A percentile compares a stretch with the other conserved stretches of the same genome.
These are phyloP conservation scores for Flaveria brownii DNA, from an alignment of 129 eudicot genomes.

Conservation along the genomic window DNA sequence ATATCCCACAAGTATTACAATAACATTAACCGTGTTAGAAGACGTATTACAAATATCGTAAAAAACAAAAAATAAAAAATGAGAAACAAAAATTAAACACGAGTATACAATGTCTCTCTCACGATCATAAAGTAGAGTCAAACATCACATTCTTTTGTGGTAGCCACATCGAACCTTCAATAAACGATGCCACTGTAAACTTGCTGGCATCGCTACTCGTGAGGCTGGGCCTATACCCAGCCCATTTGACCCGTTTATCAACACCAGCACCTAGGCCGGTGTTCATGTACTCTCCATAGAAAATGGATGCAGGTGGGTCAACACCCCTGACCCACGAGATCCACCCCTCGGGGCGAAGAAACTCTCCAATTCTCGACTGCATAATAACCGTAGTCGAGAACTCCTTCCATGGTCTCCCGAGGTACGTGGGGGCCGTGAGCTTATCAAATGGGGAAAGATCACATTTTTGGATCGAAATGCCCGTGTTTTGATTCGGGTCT, in stretches of 20 bases:
- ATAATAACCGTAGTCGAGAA: constrained; percentile 65
- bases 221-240: constrained; percentile 52
- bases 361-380: constrained; percentile 55
- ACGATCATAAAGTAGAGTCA: constrained; percentile 35
- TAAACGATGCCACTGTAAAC: constrained; percentile 55
- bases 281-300: constrained; percentile 69
- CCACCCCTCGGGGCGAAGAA: constrained; percentile 67
- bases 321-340: constrained; percentile 51
- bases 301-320: constrained; percentile 62
- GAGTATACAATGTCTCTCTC: constrained; percentile 10
- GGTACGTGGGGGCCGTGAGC: constrained; percentile 45
- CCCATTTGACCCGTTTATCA: constrained; percentile 56
- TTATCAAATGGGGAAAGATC: constrained; percentile 34
- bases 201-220: constrained; percentile 47
- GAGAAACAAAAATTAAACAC: background rate
- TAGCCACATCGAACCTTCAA: constrained; percentile 59
- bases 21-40: constrained; percentile 27
- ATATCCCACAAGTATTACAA: constrained; percentile 24
- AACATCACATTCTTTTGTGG: constrained; percentile 45
- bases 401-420: constrained; percentile 86
- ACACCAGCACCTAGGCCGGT: constrained; percentile 59
- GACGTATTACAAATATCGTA: constrained; percentile 29
- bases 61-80: background rate
- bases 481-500: constrained; percentile 72
- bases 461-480: constrained; percentile 68